Base-by-base conservation (phyloP, 129 eudicot species). In the Artemisia tridentata region DNA sequence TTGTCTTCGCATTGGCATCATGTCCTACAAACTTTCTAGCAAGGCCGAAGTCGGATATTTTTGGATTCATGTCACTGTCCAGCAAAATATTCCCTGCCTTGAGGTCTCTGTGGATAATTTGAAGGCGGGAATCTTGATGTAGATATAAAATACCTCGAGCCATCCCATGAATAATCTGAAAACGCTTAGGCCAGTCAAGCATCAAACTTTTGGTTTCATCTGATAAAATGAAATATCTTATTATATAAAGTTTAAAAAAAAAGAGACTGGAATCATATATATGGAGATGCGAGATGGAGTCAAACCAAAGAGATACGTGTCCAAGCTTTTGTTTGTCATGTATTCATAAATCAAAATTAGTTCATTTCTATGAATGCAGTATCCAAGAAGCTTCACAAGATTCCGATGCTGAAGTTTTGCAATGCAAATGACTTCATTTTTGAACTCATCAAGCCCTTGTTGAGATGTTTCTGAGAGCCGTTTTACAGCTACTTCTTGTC, bases 331-430 rank as follows among this genome's bases (percentile, higher is more conserved):
- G 5, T 27, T 27, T 4, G 4, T 27, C 31, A 27, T 27, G 5
- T 27, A 27, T 4, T 27, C 31, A 27, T 27, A 27, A 27, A 27
- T 27, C 31, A 29, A 4, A 29, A 29, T 49, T n/a, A 49, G 54
- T 10, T 49, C 59, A 53, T 53, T 53, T 15, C 17, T 53, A 53
- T 53, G 59, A 14, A 53, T n/a, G 20, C 59, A 53, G 17, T 53
- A 14, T 5, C 20, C 59, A 53, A 53, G 59, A 53, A 80, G 85
- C 76, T 71, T 80, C 53, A 83, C 82, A 29, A 83, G 82, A 68
- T 83, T 83, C 2, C 82, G 79, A 57, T 83, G 88, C 55, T 84
- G 85, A 29, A 84, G 82, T 47, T 72, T 77, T 11, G 72, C 81
- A 18, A 81, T 77, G 62, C 65, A 81, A 50, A 27, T 46, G 15